Evolutionary conservation across 2,329 filamentous ascomycete species (phyloP).

Genomic region (Capronia americana): DNA sequence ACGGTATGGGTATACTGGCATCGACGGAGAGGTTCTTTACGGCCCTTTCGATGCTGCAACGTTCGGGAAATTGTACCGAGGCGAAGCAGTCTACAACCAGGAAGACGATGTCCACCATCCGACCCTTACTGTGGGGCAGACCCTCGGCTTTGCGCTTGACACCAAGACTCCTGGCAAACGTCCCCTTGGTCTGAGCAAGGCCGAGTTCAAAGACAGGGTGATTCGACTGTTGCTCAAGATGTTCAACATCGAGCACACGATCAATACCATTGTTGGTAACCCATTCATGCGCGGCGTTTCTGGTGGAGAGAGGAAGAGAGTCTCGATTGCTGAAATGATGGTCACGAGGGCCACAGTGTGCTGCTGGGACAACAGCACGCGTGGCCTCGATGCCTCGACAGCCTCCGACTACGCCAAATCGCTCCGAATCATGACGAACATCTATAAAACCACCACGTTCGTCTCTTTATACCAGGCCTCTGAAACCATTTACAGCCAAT

Average conservation of each 20-base stretch:
- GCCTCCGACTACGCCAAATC: conserved; percentile 72
- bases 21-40: conserved; percentile 76
- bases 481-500: conserved; percentile 78
- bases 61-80: conserved; percentile 74
- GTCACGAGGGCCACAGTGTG: conserved; percentile 73
- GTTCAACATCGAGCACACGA: conserved; percentile 92
- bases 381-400: conserved; percentile 71
- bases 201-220: conserved; percentile 77
- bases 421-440: conserved; percentile 79
- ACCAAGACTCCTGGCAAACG: conserved; percentile 84
- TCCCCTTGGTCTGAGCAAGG: conserved; percentile 73
- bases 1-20: conserved; percentile 65
- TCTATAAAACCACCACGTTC: conserved; percentile 83
- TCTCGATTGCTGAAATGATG: conserved; percentile 84
- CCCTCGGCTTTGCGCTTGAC: conserved; percentile 81
- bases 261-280: conserved; percentile 83
- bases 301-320: conserved; percentile 79
- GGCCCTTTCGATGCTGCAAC: conserved; percentile 74
- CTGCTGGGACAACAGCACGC: conserved; percentile 77
- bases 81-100: conserved; percentile 84
- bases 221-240: conserved; percentile 79
- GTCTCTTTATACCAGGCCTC: conserved; percentile 87
- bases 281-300: conserved; percentile 80
- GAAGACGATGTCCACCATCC: conserved; percentile 87
- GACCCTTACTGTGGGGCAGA: conserved; percentile 86